phyloP scores from a whole-genome alignment of 2,329 filamentous ascomycete genomes.

The Aspergillus brunneoviolaceus region DNA sequence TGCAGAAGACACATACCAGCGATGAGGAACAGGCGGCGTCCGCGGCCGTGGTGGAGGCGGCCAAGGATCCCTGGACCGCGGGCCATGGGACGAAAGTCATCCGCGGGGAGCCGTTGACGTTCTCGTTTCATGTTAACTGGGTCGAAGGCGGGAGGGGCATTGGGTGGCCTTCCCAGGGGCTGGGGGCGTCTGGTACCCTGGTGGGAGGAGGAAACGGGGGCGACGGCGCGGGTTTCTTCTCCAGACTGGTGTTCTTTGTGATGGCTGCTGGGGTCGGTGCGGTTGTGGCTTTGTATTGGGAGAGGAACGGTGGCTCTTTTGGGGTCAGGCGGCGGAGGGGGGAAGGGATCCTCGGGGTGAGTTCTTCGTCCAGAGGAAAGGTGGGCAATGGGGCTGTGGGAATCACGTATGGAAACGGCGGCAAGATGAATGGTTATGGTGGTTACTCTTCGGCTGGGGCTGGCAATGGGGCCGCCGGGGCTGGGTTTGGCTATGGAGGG shows the following conservation, averaged over 20 bases:
- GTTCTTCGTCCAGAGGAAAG: slow-evolving; percentile 39
- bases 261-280: slow-evolving; percentile 39
- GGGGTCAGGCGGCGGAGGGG: slow-evolving; percentile 35
- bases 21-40: slow-evolving; percentile 41
- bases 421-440: slow-evolving; percentile 56
- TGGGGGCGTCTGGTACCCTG: slow-evolving; percentile 12
- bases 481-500: slow-evolving; percentile 38
- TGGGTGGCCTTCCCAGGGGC: slow-evolving; percentile 33
- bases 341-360: slow-evolving; percentile 49
- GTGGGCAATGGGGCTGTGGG: slow-evolving; percentile 52
- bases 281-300: slow-evolving; percentile 39
- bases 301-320: slow-evolving; percentile 29
- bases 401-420: slow-evolving; percentile 54
- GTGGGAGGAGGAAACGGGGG: slow-evolving; percentile 10
- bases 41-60: slow-evolving; percentile 43
- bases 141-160: slow-evolving; percentile 42
- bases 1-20: slow-evolving; percentile 10
- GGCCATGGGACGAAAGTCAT: slow-evolving; percentile 65
- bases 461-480: slow-evolving; percentile 29
- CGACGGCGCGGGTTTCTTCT: slow-evolving; percentile 24
- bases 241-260: slow-evolving; percentile 35
- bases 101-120: slow-evolving; percentile 79
- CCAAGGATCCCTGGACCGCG: slow-evolving; percentile 48
- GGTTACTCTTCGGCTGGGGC: slow-evolving; percentile 43
- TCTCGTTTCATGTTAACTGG: slow-evolving; percentile 83